Conservation (phyloP, 768 basidiomycete species). For the Auriscalpium orientale region DNA sequence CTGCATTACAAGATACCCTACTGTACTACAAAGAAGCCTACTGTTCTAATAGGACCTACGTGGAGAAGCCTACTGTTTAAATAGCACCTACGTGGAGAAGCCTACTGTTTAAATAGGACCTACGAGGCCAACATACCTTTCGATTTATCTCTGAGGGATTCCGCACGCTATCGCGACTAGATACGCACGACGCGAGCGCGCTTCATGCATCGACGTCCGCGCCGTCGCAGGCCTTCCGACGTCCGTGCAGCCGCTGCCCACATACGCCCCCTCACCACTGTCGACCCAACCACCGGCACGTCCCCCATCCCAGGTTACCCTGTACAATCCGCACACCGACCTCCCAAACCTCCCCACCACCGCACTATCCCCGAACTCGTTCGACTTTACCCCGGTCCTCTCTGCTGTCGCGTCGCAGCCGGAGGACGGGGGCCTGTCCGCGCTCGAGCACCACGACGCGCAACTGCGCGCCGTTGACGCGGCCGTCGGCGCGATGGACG, state of each 20-base stretch:
- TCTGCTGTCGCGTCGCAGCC: conserved; percentile 22
- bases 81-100: too few species aligned
- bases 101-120: too few species aligned
- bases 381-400: not conserved
- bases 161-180: too few species aligned
- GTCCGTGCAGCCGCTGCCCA: not conserved
- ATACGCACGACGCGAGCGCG: too few species aligned
- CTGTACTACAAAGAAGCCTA: too few species aligned
- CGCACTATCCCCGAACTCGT: not conserved
- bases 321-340: not conserved
- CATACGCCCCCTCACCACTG: not conserved
- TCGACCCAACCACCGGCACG: not conserved
- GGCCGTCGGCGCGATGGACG: conserved; percentile 65
- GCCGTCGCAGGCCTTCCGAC: not conserved
- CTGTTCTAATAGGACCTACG: too few species aligned
- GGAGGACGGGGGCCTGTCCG: conserved; percentile 22
- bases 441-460: conserved; percentile 29
- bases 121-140: too few species aligned
- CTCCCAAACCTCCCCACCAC: not conserved
- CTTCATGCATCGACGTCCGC: conserved; percentile 15
- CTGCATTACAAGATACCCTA: too few species aligned
- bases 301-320: not conserved
- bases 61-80: too few species aligned
- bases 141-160: too few species aligned
- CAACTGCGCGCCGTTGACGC: conserved; percentile 58